Evolutionary conservation across 306 rosid species (phyloP), one percentile per base, ranked within the genome.

Genomic region (Vigna angularis): DNA sequence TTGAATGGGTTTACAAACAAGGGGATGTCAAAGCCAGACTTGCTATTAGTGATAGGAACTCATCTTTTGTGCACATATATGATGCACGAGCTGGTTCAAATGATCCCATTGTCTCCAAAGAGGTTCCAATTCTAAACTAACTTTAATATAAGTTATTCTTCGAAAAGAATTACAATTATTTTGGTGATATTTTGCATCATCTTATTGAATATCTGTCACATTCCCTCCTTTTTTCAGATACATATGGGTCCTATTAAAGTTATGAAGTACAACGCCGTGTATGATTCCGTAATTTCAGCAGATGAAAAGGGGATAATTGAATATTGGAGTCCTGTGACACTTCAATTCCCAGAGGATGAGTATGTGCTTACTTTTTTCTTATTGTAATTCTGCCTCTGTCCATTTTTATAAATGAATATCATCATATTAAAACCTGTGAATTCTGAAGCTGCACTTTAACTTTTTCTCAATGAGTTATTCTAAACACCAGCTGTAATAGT

Each of bases 1-100:
- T 89, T 85, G 97, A 90, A 80, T 95, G 99, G 99, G 99, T 93
- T 86, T 95, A 91, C 84, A 95, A 87, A 81, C 96, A 87, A 87
- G 99, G 99, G 61, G 97, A 95, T 83, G 98, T 87, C 81, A 95
- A 90, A 89, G 97, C 99, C 55, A 91, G 75, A 71, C 89, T 95
- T 71, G 96, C 98, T 64, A 72, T 95, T 72, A 91, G 98, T 84
- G 97, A 95, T 58, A 85, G 88, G 63, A 87, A 79, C 85, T 93
- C 96, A 34, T 81, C 94, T 77, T 90, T 70, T 85, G 93, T 93
- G 75, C 91, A 91, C 85, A 87, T 95, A 87, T 95, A 80, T 74
- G 97, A 95, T 88, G 98, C 96, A 63, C 83, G 94, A 44, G 80
- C 97, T 70, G 98, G 98, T 90, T 85, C 93, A 69, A 93, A 90